Base-by-base conservation (phyloP, 129 eudicot genomes). In the Oenanthe sinensis region DNA sequence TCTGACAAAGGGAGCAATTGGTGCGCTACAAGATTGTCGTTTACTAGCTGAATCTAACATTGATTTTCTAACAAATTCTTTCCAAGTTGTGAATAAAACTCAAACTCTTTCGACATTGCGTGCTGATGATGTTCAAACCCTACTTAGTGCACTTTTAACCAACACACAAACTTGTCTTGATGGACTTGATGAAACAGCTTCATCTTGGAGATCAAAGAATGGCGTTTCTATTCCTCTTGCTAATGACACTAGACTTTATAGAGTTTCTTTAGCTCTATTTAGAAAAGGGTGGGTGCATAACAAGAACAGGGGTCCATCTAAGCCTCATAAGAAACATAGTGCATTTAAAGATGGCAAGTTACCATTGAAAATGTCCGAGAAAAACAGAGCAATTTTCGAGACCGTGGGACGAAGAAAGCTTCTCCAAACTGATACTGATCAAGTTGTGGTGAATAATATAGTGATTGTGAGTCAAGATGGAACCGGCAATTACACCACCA, bases 391-490 rank as follows among this genome's bases (percentile, higher is more conserved):
- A 11, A 24, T 83, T 7, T 65, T 75, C 26, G 81, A 80, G 54
- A 16, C 24, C 1, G 58, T 79, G 60, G 67, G 70, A 7, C 28
- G 62, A 22, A 55, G 79, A 39, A 55, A 39, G 79, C 79, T 77
- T 77, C 71, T 77, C 24, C 79, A 77, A 40, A 39, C 42, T 39
- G 47, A 13, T 0, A 40, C 71, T 2, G 17, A 75, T 50, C 80
- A 77, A 24, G 82, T 85, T 75, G 74, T 75, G 10, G 85, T 89
- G 13, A 79, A 52, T 3, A 43, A 82, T 6, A 58, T 49, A 4
- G 92, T 90, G 49, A 79, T 73, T 46, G 96, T 91, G 37, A 83
- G 85, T 71, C 87, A 83, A 37, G 79, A 86, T 26, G 94, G 94
- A 39, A 54, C 81, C 5, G 92, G 87, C 4, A 84, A 91, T 77